Evolutionary conservation across 192 early-diverging fungal genomes (phyloP), one percentile per base, ranked within the genome.

Genomic region (Chytriomyces confervae): DNA sequence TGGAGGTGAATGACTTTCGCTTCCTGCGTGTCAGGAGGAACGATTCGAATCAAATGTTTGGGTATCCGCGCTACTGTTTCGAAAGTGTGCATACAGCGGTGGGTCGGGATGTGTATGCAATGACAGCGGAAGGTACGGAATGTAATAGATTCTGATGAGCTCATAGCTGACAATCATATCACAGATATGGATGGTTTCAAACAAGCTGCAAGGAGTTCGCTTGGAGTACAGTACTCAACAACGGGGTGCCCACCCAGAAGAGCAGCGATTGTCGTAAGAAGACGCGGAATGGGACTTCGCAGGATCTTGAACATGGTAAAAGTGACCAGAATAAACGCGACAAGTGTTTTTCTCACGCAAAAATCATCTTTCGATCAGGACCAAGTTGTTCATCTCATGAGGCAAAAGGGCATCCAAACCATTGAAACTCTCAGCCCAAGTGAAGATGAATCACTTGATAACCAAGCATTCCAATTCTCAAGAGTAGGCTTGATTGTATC

Each of bases 401-500:
- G n/a, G 8, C 11, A 45, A 70, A 70, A 70, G 29, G 69, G 69
- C 36, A 20, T 70, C 23, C n/a, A 18, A 43, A n/a, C 9, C 36
- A 45, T 70, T 29, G 69, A 70, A 23, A 29, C 53, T 18, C 20
- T 49, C 8, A 45, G 27, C 13, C 47, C 45, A 23, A 70, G 45
- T 53, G 69, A 45, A 16, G 9, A 11, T 7, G 27, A 70, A 13
- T 53, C 27, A 24, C 50, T 70, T 3, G 50, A 20, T 10, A 23
- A 8, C 2, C 69, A 70, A 53, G 69, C 69, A 23, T 18, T 8
- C 0, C n/a, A 53, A 5, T 9, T 70, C 47, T 70, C 69, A 53
- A 20, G 53, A 13, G 24, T 44, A 23, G 69, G 69, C 4, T 29
- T 70, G 23, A 70, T 70, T 27, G 29, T 70, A 11, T 51, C 49